Evolutionary conservation across 208 protist species (phyloP), one percentile per base, ranked within the genome.

Genomic region (Herpetomonas samuelpessoai): DNA sequence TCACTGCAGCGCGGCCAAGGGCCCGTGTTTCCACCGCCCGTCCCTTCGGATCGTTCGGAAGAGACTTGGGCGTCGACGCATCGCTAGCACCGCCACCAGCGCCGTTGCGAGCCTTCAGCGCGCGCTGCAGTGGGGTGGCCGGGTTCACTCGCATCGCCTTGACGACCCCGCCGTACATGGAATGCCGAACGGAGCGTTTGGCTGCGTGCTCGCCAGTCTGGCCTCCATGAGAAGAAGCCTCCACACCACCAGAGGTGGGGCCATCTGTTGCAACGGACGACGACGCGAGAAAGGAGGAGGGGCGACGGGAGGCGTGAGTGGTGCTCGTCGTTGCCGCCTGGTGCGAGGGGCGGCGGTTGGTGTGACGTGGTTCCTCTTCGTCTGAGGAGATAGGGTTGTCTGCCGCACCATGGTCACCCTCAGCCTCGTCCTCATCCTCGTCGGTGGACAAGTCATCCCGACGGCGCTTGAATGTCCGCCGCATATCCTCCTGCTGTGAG

Each of bases 91-190:
- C 25, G 53, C 35, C n/a, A 18, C n/a, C 21, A 31, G 3, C 7
- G 0, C n/a, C 2, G 41, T 41, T 7, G 24, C 10, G 14, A 10
- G 14, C 26, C 21, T 55, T n/a, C 26, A 26, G 2, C 29, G 35
- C 35, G 35, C 35, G 35, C 35, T 41, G 35, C 35, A 41, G 35
- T 14, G 35, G 35, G 6, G 35, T 41, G 35, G 35, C 35, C 35
- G 35, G 35, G 35, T 41, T 41, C 35, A 41, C 35, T 6, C 35
- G 35, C 62, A 87, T 74, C 6, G 68, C 73, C 56, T 83, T 78
- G 49, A 91, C 62, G 47, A 91, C 66, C 19, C 76, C 74, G 26
- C 71, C 52, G 54, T 86, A 90, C 18, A 41, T 14, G 35, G 35
- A 6, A 41, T 41, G 6, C 9, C 35, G 35, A 6, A 67, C 57